Conservation (phyloP, 345 rosid genomes). For the Ceriops zippeliana region DNA sequence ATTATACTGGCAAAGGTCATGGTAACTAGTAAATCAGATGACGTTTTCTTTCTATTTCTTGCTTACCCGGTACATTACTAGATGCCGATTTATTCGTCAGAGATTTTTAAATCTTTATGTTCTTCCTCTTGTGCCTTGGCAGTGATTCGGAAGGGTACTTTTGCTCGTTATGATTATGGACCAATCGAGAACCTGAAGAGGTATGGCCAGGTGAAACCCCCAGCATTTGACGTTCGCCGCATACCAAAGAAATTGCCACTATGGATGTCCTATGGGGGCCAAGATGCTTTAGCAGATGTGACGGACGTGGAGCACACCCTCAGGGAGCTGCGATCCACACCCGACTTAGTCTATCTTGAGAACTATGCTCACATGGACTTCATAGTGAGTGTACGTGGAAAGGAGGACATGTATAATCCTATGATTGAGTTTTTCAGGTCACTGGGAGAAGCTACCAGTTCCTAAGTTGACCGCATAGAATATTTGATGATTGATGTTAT, state of each 20-base stretch:
- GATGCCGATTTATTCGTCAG: no score
- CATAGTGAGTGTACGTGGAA: conserved; percentile 48
- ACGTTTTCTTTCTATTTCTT: no score
- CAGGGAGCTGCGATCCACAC: conserved; percentile 43
- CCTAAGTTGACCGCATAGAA: conserved; percentile 21
- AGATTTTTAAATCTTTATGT: neutral
- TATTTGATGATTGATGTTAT: conserved; percentile 3
- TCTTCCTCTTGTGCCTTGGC: conserved; percentile 7
- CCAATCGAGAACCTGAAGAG: conserved; percentile 49
- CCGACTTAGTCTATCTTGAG: conserved; percentile 67
- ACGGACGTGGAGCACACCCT: conserved; percentile 66
- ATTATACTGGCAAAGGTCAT: no score
- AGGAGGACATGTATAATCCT: conserved; percentile 54
- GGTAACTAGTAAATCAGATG: no score
- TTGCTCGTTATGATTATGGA: conserved; percentile 75
- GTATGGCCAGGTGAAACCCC: conserved; percentile 60
- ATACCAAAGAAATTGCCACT: conserved; percentile 69
- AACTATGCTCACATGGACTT: conserved; percentile 77
- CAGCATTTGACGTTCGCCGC: conserved; percentile 54
- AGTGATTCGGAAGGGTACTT: conserved; percentile 94
- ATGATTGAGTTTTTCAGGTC: conserved; percentile 68
- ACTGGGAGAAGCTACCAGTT: conserved; percentile 35
- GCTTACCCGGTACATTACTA: no score
- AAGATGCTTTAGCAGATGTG: conserved; percentile 64
- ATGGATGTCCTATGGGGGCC: conserved; percentile 91